These are phyloP conservation scores for Fusarium sp. DNA, from an alignment of 2,329 filamentous ascomycete species.

Conservation along the genomic window DNA sequence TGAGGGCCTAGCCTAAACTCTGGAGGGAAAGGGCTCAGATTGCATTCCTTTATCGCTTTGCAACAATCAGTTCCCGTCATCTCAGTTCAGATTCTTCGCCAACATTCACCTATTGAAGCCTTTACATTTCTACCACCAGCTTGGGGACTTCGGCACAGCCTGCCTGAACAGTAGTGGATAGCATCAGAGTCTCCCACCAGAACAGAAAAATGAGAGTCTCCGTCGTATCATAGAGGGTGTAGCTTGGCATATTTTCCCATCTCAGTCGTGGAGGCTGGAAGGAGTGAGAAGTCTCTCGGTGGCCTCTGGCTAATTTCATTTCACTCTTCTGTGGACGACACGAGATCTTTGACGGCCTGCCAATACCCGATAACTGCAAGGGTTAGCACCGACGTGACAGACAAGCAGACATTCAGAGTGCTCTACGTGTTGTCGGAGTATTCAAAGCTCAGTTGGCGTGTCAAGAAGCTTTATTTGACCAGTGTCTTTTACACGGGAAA, in stretches of 20 bases:
- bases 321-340: not conserved
- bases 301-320: too few species aligned
- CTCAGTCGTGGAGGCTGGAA: too few species aligned
- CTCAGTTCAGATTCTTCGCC: not conserved
- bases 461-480: not conserved
- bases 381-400: not conserved
- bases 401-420: not conserved
- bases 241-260: too few species aligned
- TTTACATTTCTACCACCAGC: not conserved
- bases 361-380: not conserved
- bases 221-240: not conserved
- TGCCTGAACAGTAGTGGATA: not conserved
- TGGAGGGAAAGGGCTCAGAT: not conserved
- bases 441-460: not conserved
- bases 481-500: not conserved
- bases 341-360: not conserved
- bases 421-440: not conserved
- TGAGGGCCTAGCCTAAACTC: not conserved
- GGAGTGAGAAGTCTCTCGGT: too few species aligned
- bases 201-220: not conserved
- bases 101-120: not conserved
- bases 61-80: not conserved
- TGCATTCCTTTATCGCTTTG: not conserved
- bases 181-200: not conserved
- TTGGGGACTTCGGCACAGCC: not conserved